A percentile compares a stretch with the other conserved stretches of the same genome.
phyloP scores from a whole-genome alignment of 257 asterid species.

The Vinca minor region DNA sequence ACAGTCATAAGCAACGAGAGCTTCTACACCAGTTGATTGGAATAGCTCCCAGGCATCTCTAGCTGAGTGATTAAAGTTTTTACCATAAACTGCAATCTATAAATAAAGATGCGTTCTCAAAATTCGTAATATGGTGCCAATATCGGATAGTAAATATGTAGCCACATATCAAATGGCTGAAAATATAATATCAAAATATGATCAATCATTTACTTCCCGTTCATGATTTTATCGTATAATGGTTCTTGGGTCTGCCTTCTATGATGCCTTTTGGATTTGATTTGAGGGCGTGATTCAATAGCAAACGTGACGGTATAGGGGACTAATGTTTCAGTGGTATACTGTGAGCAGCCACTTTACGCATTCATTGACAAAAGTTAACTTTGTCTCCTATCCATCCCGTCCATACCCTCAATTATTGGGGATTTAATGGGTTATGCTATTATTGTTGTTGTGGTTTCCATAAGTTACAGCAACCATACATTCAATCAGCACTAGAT shows the following conservation, averaged over 20 bases:
- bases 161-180: neutral
- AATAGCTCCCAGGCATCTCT: conserved; percentile 98
- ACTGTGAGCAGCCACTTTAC: no score
- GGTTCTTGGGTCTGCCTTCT: no score
- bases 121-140: neutral
- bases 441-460: no score
- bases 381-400: no score
- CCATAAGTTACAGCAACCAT: neutral
- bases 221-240: neutral
- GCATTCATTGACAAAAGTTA: no score
- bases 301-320: no score
- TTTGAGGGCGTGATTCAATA: no score
- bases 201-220: neutral
- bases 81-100: conserved; percentile 91
- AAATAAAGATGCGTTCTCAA: conserved; percentile 1
- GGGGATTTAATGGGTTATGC: no score
- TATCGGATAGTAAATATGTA: neutral
- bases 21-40: conserved; percentile 93
- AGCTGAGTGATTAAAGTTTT: conserved; percentile 88
- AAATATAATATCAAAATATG: neutral
- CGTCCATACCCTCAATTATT: no score
- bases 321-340: no score
- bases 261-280: no score
- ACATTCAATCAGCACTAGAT: neutral
- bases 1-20: conserved; percentile 90